phyloP scores from a whole-genome alignment of 768 basidiomycete genomes.

The Pisolithus tinctorius region DNA sequence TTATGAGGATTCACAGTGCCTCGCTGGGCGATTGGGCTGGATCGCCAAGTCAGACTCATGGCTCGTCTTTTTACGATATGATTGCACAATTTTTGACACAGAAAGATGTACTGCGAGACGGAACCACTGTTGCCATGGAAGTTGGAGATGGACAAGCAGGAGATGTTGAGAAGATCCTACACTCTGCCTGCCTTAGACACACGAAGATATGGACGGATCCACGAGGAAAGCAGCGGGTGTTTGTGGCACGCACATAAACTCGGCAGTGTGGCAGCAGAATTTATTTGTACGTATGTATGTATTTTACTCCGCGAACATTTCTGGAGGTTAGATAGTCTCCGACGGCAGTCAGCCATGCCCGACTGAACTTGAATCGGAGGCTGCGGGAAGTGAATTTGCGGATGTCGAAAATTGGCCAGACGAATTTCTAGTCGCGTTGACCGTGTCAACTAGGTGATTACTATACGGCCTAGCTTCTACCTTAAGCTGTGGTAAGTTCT shows the following conservation, averaged over 20 bases:
- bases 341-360: no score
- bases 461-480: no score
- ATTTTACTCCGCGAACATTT: no score
- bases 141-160: constrained; percentile 69
- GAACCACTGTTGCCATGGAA: constrained; percentile 67
- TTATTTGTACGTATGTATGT: no score
- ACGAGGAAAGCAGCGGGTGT: constrained; percentile 65
- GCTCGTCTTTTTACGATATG: constrained; percentile 66
- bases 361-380: no score
- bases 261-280: background rate
- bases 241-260: constrained; percentile 45
- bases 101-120: constrained; percentile 44
- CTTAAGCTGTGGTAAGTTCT: no score
- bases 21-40: constrained; percentile 64
- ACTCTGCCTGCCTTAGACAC: constrained; percentile 36
- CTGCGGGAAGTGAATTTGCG: no score
- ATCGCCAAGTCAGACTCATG: constrained; percentile 27
- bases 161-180: constrained; percentile 56
- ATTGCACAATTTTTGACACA: constrained; percentile 57
- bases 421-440: no score
- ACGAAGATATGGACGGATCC: constrained; percentile 76
- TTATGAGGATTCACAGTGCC: constrained; percentile 77
- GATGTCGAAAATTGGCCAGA: no score
- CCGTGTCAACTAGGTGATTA: no score
- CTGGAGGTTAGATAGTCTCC: no score